Base-by-base conservation (phyloP, 805 yeast species). In the Danielia oregonensis region DNA sequence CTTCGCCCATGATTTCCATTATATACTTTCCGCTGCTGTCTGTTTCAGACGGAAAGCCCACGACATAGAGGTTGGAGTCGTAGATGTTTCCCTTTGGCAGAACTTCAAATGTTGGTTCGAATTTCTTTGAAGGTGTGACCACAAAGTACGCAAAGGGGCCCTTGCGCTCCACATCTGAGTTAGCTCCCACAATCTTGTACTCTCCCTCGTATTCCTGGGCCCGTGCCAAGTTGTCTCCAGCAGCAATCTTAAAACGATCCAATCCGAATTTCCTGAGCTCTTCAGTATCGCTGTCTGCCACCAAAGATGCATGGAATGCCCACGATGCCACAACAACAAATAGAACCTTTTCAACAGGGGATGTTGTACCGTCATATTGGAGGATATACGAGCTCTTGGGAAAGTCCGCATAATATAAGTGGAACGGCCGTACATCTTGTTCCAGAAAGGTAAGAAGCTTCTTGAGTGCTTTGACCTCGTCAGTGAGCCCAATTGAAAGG, bases 231-330 rank as follows among this genome's bases (percentile, higher is more conserved):
- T 84, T 74, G 8, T 63, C 49, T 18, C 55, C 52, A 0, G 88
- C 94, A 0, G 96, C 95, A 24, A 76, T 57, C 39, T 70, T 62
- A 57, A 89, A 89, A 35, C 95, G 61, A 26, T 76, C 76, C 5
- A 66, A 49, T 2, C 95, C 96, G 40, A 70, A 63, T 32, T 67
- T 66, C 18, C 88, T 66, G 54, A 82, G 60, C 45, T 81, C 82
- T 0, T 81, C 78, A 0, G 79, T 68, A 44, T 86, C 91, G 33
- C 89, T 77, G 37, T 82, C 82, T 19, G 89, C 89, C 2, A 89
- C 88, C 32, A 89, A 58, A 3, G 88, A 76, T 2, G 96, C 87
- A 58, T 89, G 97, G 43, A 87, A 75, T 0, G 82, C 94, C 86
- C 95, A 79, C 0, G 95, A 84, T 0, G 78, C 68, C 7, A 88